phyloP scores from a whole-genome alignment of 2,329 filamentous ascomycete genomes.

The Falciphora oryzae region DNA sequence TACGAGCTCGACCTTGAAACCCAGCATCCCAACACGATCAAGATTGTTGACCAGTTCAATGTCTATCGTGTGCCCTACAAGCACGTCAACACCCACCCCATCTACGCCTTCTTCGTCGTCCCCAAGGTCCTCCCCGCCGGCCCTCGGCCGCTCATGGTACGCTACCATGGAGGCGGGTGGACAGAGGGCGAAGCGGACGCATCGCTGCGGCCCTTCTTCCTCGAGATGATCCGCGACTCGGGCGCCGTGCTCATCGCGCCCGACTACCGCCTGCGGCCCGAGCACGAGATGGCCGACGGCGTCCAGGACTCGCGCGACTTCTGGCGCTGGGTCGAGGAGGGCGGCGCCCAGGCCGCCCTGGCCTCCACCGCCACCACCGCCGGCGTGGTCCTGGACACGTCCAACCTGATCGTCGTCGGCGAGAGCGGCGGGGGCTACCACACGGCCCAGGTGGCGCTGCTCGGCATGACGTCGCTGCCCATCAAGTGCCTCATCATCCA shows the following conservation, averaged over 20 bases:
- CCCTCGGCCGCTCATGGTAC: constrained; percentile 10
- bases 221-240: constrained; percentile 12
- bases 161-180: constrained; percentile 11
- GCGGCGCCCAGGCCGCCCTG: not conserved
- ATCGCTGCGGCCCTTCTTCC: constrained; percentile 9
- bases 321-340: constrained; percentile 13
- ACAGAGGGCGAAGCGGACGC: constrained; percentile 8
- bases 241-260: constrained; percentile 27
- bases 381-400: constrained; percentile 6
- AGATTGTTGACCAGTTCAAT: constrained; percentile 4
- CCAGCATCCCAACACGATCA: constrained; percentile 7
- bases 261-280: constrained; percentile 15
- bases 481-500: constrained; percentile 10
- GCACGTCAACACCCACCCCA: constrained; percentile 8
- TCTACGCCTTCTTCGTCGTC: constrained; percentile 9
- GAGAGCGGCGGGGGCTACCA: constrained; percentile 11
- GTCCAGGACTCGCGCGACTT: constrained; percentile 13
- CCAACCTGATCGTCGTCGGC: constrained; percentile 9
- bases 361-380: not conserved
- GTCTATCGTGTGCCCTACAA: constrained; percentile 10
- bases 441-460: constrained; percentile 9
- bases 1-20: not conserved
- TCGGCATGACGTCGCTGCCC: constrained; percentile 10
- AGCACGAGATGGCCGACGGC: constrained; percentile 11
- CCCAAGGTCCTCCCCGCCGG: constrained; percentile 8